Conservation (phyloP, 2,329 filamentous ascomycete species). For the Trichoderma brevicompactum region DNA sequence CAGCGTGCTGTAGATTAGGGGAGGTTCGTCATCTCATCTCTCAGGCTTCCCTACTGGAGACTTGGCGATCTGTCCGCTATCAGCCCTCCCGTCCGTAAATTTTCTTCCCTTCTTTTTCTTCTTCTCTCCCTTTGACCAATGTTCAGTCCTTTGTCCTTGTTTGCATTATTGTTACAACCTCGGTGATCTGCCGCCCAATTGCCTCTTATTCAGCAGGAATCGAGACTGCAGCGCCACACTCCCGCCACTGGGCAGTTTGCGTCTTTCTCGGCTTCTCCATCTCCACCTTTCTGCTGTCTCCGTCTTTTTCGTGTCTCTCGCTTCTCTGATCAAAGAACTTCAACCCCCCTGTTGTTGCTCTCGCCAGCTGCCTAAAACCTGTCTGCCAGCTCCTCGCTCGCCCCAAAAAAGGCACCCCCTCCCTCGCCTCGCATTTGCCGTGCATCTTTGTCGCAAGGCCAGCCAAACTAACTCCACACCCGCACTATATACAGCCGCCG, state of each 20-base stretch:
- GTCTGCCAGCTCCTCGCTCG: neutral
- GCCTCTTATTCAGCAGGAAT: slow-evolving; percentile 12
- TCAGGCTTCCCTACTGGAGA: slow-evolving; percentile 6
- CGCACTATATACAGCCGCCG: slow-evolving; percentile 6
- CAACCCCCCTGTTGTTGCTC: slow-evolving; percentile 5
- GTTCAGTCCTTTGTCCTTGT: neutral
- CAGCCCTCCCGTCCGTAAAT: neutral
- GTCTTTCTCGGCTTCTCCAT: neutral
- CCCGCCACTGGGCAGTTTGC: slow-evolving; percentile 12
- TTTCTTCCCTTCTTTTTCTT: neutral
- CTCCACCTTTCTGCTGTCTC: slow-evolving; percentile 17
- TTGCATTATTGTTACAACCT: neutral
- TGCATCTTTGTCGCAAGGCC: slow-evolving; percentile 20
- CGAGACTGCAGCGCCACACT: slow-evolving; percentile 14
- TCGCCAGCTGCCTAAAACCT: slow-evolving; percentile 3
- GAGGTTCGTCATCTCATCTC: slow-evolving; percentile 23
- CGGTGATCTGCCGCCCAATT: neutral
- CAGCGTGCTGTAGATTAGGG: slow-evolving; percentile 27
- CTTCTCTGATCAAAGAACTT: neutral
- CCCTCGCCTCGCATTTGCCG: slow-evolving; percentile 13
- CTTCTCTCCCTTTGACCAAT: neutral
- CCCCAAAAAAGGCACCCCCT: slow-evolving; percentile 4
- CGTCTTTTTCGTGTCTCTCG: slow-evolving; percentile 15
- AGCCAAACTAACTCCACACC: slow-evolving; percentile 16
- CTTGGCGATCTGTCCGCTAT: slow-evolving; percentile 15